Conservation (phyloP, 306 rosid species). For the Clitoria ternatea region DNA sequence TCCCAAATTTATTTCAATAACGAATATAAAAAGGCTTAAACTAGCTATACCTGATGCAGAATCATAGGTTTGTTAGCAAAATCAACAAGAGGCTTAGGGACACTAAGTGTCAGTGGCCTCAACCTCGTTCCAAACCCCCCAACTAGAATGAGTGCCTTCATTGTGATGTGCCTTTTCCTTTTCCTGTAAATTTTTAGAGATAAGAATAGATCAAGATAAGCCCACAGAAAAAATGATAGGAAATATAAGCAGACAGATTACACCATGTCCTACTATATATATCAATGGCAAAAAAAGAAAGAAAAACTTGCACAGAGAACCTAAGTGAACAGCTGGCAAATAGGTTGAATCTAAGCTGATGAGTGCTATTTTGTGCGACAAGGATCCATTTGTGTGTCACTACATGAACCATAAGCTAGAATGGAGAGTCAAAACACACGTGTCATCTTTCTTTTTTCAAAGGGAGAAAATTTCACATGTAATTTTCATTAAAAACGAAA, state of each 20-base stretch:
- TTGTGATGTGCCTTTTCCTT: conserved; percentile 41
- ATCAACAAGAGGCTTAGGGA: conserved; percentile 99
- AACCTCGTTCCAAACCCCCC: conserved; percentile 99
- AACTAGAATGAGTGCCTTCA: conserved; percentile 98
- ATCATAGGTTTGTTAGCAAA: conserved; percentile 99
- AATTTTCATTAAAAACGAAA: background rate
- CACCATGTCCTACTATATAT: conserved; percentile 18
- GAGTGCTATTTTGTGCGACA: conserved; percentile 11
- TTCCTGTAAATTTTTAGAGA: conserved; percentile 40
- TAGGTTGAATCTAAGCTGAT: conserved; percentile 22
- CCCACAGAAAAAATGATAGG: conserved; percentile 5
- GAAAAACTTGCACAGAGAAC: conserved; percentile 15
- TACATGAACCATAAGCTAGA: conserved; percentile 19
- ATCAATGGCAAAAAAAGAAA: conserved; percentile 10
- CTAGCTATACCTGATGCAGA: conserved; percentile 83
- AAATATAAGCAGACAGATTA: conserved; percentile 13
- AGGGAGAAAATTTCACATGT: background rate
- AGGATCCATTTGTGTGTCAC: conserved; percentile 18
- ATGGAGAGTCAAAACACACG: conserved; percentile 4
- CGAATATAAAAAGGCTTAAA: background rate
- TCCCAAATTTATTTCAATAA: background rate
- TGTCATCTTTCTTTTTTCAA: conserved; percentile 13
- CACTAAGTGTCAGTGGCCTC: conserved; percentile 99
- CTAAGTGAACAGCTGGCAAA: conserved; percentile 18
- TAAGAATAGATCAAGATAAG: conserved; percentile 14